These are phyloP conservation scores for Sugiyamaella japonica DNA, from an alignment of 1,139 yeast species.

Conservation along the genomic window DNA sequence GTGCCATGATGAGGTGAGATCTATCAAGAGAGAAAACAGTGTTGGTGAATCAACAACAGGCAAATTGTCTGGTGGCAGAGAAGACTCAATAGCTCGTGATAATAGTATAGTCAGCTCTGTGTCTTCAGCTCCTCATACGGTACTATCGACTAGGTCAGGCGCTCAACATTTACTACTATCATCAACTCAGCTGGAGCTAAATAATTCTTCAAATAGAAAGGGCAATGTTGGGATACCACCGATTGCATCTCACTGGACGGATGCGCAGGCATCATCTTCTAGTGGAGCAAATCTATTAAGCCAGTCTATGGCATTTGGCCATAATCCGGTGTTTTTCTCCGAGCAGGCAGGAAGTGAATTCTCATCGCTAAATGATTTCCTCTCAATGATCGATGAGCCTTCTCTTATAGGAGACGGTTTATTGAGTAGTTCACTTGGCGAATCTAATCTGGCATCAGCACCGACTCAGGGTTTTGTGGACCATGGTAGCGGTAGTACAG, in stretches of 20 bases:
- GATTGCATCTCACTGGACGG: conserved; percentile 10
- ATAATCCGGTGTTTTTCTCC: conserved; percentile 65
- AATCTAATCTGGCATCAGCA: not conserved
- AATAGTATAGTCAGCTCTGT: not conserved
- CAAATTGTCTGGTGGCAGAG: not conserved
- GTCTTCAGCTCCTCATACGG: conserved; percentile 3
- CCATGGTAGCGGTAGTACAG: conserved; percentile 1
- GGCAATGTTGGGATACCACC: not conserved
- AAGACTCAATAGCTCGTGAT: not conserved
- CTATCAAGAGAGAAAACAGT: conserved; percentile 21
- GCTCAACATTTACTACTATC: conserved; percentile 21
- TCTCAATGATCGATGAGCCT: conserved; percentile 89
- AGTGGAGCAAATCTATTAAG: conserved; percentile 1
- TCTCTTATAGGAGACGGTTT: conserved; percentile 36
- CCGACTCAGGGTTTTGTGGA: not conserved
- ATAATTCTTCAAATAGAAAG: conserved; percentile 18
- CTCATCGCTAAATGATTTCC: conserved; percentile 82
- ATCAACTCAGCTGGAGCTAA: conserved; percentile 17
- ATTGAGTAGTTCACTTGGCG: conserved; percentile 8
- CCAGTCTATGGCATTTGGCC: conserved; percentile 31
- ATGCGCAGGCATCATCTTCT: conserved; percentile 2
- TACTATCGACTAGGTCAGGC: conserved; percentile 14
- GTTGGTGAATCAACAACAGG: conserved; percentile 1
- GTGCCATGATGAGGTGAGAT: conserved; percentile 73
- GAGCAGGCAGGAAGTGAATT: conserved; percentile 95